Percentiles rank a stretch among this genome's conserved stretches.
Conservation (phyloP, 2,329 filamentous ascomycete species). For the Dryadomyces quercivorus region DNA sequence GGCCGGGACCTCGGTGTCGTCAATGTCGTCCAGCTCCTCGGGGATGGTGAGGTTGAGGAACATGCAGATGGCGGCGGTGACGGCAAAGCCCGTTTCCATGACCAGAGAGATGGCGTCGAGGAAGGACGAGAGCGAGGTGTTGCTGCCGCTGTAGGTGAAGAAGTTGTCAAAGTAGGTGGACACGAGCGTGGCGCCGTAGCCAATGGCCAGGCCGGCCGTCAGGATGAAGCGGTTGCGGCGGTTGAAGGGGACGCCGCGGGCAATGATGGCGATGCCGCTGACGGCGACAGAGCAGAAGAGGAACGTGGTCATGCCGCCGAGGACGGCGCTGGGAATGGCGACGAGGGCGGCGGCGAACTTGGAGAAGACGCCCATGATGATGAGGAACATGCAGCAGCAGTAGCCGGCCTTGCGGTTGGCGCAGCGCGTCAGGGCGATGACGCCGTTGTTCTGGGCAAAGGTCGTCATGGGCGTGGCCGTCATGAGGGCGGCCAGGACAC, state of each 20-base stretch:
- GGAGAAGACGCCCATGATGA: constrained; percentile 71
- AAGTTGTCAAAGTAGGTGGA: constrained; percentile 57
- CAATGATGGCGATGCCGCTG: constrained; percentile 65
- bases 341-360: constrained; percentile 74
- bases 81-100: constrained; percentile 63
- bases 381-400: constrained; percentile 62
- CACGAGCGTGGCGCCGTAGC: constrained; percentile 57
- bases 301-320: constrained; percentile 69
- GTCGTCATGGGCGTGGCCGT: constrained; percentile 72
- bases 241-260: constrained; percentile 57
- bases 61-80: constrained; percentile 62
- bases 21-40: constrained; percentile 62
- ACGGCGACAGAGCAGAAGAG: constrained; percentile 67
- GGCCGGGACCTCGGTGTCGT: constrained; percentile 21
- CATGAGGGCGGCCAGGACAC: constrained; percentile 61
- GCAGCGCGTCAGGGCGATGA: constrained; percentile 70
- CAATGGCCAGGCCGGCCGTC: constrained; percentile 60
- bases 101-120: constrained; percentile 61
- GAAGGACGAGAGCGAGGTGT: constrained; percentile 58
- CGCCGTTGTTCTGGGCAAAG: constrained; percentile 77
- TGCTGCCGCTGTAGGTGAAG: constrained; percentile 59
- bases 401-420: constrained; percentile 73
- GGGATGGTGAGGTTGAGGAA: constrained; percentile 61
- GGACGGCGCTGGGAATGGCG: constrained; percentile 55
- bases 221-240: constrained; percentile 73